Base-by-base conservation (phyloP, 2,329 filamentous ascomycete species). In the Colletotrichum horii region DNA sequence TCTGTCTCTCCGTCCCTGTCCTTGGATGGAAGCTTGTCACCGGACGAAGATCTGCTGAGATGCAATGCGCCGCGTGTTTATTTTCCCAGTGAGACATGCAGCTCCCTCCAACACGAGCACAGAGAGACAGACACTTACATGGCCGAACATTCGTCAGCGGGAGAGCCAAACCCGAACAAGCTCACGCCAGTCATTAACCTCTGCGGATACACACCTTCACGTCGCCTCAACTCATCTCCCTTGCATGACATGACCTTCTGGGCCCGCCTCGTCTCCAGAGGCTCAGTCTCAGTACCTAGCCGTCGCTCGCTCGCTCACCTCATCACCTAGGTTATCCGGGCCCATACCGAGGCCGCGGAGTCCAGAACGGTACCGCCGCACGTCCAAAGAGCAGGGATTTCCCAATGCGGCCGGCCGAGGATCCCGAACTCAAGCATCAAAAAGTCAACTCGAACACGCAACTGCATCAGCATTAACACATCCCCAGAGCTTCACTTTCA, bases 341-440 rank as follows among this genome's bases (percentile, higher is more conserved):
- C 11, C n/a, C 56, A 32, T 52, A 52, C 43, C 43, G 43, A 52
- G 43, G 43, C 32, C 9, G 26, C 34, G 62, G n/a, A 62, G 16
- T 52, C 43, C 43, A 52, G n/a, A 52, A 52, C n/a, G 1, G n/a
- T 52, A 52, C 22, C 15, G 14, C 38, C 58, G 56, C 58, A 67
- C 43, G 43, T 43, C 24, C 19, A 30, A 28, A 12, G 16, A 48
- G 52, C 70, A 76, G 74, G 74, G 74, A 65, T 73, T 24, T 48
- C 22, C 34, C 30, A 34, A 52, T 9, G 48, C 43, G 64, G 56
- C n/a, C 70, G 58, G 66, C 74, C 74, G 74, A 76, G 74, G 43
- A 74, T 76, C 74, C 70, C 74, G 70, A 38, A 22, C 15, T 34
- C 36, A 8, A 71, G 28, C 28, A 68, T 74, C 34, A n/a, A 28